Evolutionary conservation across 2,329 filamentous ascomycete species (phyloP), one percentile per base, ranked within the genome.

Genomic region (Diaporthe citrichinensis): DNA sequence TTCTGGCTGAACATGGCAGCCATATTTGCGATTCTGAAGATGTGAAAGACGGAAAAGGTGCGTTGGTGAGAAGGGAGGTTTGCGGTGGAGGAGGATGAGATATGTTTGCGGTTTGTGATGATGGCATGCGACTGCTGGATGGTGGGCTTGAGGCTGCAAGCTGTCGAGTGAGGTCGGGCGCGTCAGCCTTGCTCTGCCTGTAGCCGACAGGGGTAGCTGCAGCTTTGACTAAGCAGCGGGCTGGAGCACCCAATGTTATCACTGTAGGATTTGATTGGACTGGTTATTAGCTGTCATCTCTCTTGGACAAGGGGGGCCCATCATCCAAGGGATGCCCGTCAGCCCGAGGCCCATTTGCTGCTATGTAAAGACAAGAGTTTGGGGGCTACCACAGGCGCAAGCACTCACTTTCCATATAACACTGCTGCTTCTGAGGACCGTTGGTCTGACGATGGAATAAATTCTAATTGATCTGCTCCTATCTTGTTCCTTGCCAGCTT

Each of bases 1-100:
- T 93, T 93, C 85, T 93, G 91, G 86, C 91, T 92, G 86, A 93
- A 93, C 89, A 93, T 92, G 83, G 91, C 88, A 80, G 88, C 87
- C 90, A 92, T 93, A 74, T 80, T 87, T 82, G 80, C 78, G 77
- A 25, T 53, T 55, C 10, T 74, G 53, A 34, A 39, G 36, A 23
- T 51, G 36, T 17, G 12, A 17, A 31, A 14, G 34, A 41, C 17
- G 28, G 28, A 1, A 23, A 4, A 7, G 25, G 44, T 77, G 10
- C 71, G 57, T 34, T 59, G 46, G 44, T 31, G 75, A 73, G 75
- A 72, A 72, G 75, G 76, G 71, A 71, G 57, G 65, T 62, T 72
- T 65, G 77, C 7, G 41, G 4, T 44, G 62, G 61, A 57, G 69
- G 75, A 62, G 55, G 41, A 68, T 71, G 74, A 46, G 77, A 79